Evolutionary conservation across 257 asterid genomes (phyloP).

Genomic region (Paulownia fortunei): DNA sequence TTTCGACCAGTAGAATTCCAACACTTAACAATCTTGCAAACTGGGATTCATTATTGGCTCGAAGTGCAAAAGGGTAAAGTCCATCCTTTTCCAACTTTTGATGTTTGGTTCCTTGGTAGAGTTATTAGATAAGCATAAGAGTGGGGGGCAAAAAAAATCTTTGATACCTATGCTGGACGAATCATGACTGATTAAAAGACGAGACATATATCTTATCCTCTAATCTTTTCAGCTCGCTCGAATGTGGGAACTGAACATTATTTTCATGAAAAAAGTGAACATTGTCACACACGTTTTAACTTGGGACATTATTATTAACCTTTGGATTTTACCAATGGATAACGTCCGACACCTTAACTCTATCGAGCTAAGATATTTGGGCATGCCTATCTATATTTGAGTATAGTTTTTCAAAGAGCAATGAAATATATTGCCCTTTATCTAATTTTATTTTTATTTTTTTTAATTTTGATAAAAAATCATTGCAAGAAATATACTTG

Average conservation of each 20-base stretch:
- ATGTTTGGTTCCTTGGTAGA: slow-evolving; percentile 1
- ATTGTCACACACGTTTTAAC: background rate
- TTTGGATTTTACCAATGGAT: slow-evolving; percentile 2
- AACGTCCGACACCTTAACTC: background rate
- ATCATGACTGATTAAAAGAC: slow-evolving; percentile 13
- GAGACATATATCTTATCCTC: slow-evolving; percentile 41
- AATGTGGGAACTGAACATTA: slow-evolving; percentile 35
- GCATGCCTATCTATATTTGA: too few relatives aligned
- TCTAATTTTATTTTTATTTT: too few relatives aligned
- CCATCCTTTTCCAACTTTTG: background rate
- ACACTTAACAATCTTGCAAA: background rate
- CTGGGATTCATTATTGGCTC: slow-evolving; percentile 17
- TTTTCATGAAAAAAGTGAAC: slow-evolving; percentile 17
- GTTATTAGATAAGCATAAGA: slow-evolving; percentile 38
- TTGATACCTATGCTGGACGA: slow-evolving; percentile 6
- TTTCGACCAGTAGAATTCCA: slow-evolving; percentile 7
- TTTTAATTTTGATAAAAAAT: too few relatives aligned
- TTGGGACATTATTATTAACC: background rate
- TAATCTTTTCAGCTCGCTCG: slow-evolving; percentile 10
- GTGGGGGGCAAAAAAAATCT: background rate
- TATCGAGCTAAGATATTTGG: too few relatives aligned
- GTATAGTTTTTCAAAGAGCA: too few relatives aligned
- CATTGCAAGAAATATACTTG: too few relatives aligned
- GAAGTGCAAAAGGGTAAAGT: background rate
- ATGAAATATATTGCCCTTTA: too few relatives aligned